Evolutionary conservation across 2,329 filamentous ascomycete genomes (phyloP), one percentile per base, ranked within the genome.

Genomic region (Beauveria asiatica): DNA sequence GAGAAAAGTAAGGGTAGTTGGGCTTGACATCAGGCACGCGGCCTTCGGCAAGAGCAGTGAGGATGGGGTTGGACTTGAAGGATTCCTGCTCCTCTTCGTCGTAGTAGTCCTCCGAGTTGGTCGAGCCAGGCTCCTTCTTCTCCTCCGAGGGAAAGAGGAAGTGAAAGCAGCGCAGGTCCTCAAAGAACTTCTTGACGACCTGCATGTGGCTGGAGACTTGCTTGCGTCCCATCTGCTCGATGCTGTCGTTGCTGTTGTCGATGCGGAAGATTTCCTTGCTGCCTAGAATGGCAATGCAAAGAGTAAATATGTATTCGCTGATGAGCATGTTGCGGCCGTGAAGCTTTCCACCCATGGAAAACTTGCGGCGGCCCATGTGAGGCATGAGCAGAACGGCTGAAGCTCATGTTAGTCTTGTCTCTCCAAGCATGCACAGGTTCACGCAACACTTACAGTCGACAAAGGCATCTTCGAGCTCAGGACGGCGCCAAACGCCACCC

Each of bases 201-300:
- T 89, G 85, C 67, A 88, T 88, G 67, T 88, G 85, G 68, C 84
- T 88, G 2, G 85, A 88, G 5, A 88, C 83, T 67, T 87, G 84
- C 70, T 88, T 88, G 60, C 83, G 76, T 63, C 78, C 75, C 69
- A 80, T 78, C 61, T 78, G 73, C 65, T 75, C 73, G 54, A 75
- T 75, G 63, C 73, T 75, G 58, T 75, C 73, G 60, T 74, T 75
- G 68, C 73, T 75, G 63, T 75, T 75, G 62, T 75, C 73, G 66
- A 75, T 75, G 55, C 73, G 70, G 62, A 75, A 75, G 62, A 75
- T 75, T 64, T 75, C 73, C 61, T 75, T 75, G 70, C 72, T 74
- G 10, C 73, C 73, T 3, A 75, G 68, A 9, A 75, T 39, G 3
- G 70, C 71, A 57, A 75, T 67, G 49, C 73, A 75, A 58, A 75